Evolutionary conservation across 2,329 filamentous ascomycete genomes (phyloP), one percentile per base, ranked within the genome.

Genomic region (Pyricularia sp.): DNA sequence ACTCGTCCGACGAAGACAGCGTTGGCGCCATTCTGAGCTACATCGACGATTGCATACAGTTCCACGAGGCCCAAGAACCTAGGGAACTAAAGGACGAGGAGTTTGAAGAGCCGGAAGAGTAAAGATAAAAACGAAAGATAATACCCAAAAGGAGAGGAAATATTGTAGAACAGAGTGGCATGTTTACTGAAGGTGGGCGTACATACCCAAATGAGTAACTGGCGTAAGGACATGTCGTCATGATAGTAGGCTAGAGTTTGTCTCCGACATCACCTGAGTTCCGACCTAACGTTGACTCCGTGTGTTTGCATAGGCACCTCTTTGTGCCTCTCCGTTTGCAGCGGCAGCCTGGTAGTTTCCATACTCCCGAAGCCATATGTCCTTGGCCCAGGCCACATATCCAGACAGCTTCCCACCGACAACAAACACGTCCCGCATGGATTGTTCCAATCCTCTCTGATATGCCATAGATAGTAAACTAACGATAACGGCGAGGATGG

Each of bases 11-110:
- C 74, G 94, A 98, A 80, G 93, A 98, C 74, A 98, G 94, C 76
- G 89, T 98, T 4, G 90, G 86, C 1, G 89, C 82, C 76, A 90
- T 97, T 30, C 79, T 97, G 73, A 97, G 93, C 82, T 93, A 96
- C 80, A 95, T 97, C 73, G 94, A 97, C 77, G 93, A 97, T 79
- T 92, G 92, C 31, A 95, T 97, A 72, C 94, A 97, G 77, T 97
- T 88, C 78, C 92, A 97, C 76, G 94, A 97, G 78, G 92, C 93
- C 14, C 94, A 97, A 77, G 94, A 97, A 78, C 94, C 94, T 10
- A 89, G 87, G 74, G 94, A 97, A 77, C 90, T 93, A 6, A 85
- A 86, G 69, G 90, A 92, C 71, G 85, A 86, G 65, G 82, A 86
- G 70, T 86, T 88, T 55, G 82, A 82, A 14, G 80, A 82, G 14